Evolutionary conservation across 129 eudicot genomes (phyloP).

Genomic region (Mikania micrantha): DNA sequence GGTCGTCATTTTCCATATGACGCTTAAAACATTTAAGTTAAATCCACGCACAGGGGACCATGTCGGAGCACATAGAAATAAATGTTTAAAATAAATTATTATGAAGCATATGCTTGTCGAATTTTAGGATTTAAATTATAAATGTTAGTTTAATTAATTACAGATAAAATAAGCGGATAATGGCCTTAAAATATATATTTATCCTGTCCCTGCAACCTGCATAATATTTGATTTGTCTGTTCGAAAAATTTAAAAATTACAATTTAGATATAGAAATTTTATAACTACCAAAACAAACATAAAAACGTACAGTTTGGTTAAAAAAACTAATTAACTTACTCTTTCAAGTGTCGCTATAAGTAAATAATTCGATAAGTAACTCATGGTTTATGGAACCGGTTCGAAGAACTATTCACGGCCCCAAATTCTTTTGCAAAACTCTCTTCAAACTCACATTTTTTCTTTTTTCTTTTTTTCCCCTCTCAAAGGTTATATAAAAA

Average conservation of each 20-base stretch:
- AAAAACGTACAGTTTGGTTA: no score
- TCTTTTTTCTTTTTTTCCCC: no score
- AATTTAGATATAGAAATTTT: neutral
- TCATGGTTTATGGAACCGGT: neutral
- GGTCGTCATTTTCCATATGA: conserved; percentile 29
- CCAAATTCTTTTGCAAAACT: no score
- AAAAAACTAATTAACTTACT: no score
- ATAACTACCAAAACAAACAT: neutral
- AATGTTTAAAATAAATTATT: neutral
- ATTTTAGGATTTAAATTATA: conserved; percentile 4
- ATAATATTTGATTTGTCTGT: conserved; percentile 14
- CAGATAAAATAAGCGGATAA: conserved; percentile 23
- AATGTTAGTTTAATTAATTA: neutral
- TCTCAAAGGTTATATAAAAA: no score
- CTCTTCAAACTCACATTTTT: no score
- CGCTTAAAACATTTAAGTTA: conserved; percentile 1
- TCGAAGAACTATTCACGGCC: neutral
- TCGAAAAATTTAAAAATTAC: neutral
- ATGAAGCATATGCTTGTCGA: conserved; percentile 21
- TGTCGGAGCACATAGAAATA: neutral
- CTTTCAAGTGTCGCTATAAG: neutral
- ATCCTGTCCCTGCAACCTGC: conserved; percentile 19
- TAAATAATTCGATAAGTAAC: neutral
- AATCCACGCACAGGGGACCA: conserved; percentile 35
- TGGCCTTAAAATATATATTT: conserved; percentile 16